Base-by-base conservation (phyloP, 2,329 filamentous ascomycete genomes). In the Albifimbria verrucaria region DNA sequence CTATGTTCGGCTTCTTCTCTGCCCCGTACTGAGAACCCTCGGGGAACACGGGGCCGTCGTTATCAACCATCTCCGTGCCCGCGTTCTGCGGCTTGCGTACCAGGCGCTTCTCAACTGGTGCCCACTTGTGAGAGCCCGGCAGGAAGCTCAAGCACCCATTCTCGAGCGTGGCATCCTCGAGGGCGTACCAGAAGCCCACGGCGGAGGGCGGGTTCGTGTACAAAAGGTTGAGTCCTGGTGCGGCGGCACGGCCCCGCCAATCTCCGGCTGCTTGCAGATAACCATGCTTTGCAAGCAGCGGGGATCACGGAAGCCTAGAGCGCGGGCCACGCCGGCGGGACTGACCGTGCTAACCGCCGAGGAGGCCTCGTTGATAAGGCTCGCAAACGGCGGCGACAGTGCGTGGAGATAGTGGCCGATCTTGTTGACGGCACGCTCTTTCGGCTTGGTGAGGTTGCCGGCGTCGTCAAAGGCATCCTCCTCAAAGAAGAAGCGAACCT, bases 201-300 rank as follows among this genome's bases (percentile, higher is more conserved):
- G 94, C 94, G 39, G 84, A 89, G 1, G 93, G 93, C 36, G 90
- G 88, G 59, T 92, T 77, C 2, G 94, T 97, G 69, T 96, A 97
- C 56, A 99, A 63, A 97, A 99, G 1, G 91, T 92, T 59, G 84
- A 90, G 71, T 97, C 93, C 73, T 96, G 92, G 69, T 99, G 94
- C 21, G 91, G 85, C 1, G 89, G 91, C 43, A 97, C 94, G 2
- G 89, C 89, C 21, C 90, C 93, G 24, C 94, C 94, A 50, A 97
- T 97, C 72, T 95, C 90, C 21, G 94, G 92, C 74, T 97, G 93
- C 72, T 99, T 99, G 82, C 92, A 97, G 62, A 99, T 97, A 24
- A 97, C 81, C 94, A 99, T 99, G 69, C 89, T 94, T 77, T 99
- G 94, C 50, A 99, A 77, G 55, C 80, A 83, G 20, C 88, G 78